phyloP scores from a whole-genome alignment of 2,329 filamentous ascomycete species.

The Aspergillus sp. region DNA sequence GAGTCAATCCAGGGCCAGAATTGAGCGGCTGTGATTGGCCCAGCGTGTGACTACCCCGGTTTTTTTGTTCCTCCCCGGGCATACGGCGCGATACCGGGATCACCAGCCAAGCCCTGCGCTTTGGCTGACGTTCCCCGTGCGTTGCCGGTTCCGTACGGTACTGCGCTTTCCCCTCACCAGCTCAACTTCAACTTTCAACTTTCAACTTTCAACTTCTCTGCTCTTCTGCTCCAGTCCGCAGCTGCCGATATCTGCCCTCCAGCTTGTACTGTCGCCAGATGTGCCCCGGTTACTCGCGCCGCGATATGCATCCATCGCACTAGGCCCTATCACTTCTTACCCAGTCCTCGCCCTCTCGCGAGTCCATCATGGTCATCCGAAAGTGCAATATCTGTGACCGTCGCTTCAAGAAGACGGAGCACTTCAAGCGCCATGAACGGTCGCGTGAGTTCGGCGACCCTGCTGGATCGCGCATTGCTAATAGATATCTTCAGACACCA shows the following conservation, averaged over 20 bases:
- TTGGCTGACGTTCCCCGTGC: neutral
- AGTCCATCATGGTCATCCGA: conserved; percentile 40
- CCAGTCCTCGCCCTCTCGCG: conserved; percentile 7
- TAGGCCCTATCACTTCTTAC: neutral
- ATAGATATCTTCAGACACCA: conserved; percentile 44
- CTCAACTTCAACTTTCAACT: neutral
- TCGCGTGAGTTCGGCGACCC: conserved; percentile 47
- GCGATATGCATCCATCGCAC: neutral
- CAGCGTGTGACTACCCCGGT: neutral
- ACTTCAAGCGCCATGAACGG: conserved; percentile 56
- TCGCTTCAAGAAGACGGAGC: conserved; percentile 57
- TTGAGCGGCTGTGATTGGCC: neutral
- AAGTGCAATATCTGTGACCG: conserved; percentile 53
- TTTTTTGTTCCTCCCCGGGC: neutral
- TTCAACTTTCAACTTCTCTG: neutral
- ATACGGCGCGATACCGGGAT: conserved; percentile 1
- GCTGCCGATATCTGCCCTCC: neutral
- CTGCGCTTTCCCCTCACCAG: conserved; percentile 3
- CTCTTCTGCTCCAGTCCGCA: neutral
- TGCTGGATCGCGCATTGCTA: neutral
- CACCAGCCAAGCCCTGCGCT: neutral
- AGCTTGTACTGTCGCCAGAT: neutral
- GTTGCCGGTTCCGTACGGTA: neutral
- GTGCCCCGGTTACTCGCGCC: neutral
- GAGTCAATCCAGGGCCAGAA: too few relatives aligned